Base-by-base conservation (phyloP, 371 early-diverging fungal genomes). In the Mucor racemosus region DNA sequence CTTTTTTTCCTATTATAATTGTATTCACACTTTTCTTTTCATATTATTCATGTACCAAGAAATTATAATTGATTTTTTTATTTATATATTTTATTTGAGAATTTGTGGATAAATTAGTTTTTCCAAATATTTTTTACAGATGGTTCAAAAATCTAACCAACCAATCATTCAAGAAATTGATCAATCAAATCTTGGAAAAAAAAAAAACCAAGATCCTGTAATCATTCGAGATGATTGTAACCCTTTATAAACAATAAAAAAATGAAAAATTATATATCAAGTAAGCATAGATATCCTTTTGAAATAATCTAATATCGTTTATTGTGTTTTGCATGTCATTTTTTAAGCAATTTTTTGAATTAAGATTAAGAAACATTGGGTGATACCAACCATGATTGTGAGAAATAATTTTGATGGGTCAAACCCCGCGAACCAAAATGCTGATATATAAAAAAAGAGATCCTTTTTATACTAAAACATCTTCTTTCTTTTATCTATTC, bases 351-450 rank as follows among this genome's bases (percentile, higher is more conserved):
- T 26, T 26, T 26, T 26, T 26, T 26, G 26, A 26, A 26, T 26
- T 26, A 26, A 26, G 26, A 26, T 26, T 26, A 26, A 26, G 26
- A 26, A 26, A 26, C 26, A 26, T 17, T 7, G 7, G 17, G 44
- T 53, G 31, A 53, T 53, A 53, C 31, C 53, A 53, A 53, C 21
- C 53, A 53, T 19, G 31, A 53, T 53, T 31, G 53, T 53, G 53
- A 53, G 53, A 53, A 53, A 53, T 44, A n/a, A 17, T 44, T 44
- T 44, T 44, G 44, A 44, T 44, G 44, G 44, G 42, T 44, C 17
- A n/a, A 44, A 44, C 44, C 44, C 44, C 44, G 53, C 53, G 10
- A 31, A 53, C 53, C 10, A 26, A 26, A 26, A 26, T 26, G 3
- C 3, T 26, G 21, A 50, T 50, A 19, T 21, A 19, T 50, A 21